Evolutionary conservation across 148 eudicot genomes (phyloP).

Genomic region (Vaccinium corymbosum): DNA sequence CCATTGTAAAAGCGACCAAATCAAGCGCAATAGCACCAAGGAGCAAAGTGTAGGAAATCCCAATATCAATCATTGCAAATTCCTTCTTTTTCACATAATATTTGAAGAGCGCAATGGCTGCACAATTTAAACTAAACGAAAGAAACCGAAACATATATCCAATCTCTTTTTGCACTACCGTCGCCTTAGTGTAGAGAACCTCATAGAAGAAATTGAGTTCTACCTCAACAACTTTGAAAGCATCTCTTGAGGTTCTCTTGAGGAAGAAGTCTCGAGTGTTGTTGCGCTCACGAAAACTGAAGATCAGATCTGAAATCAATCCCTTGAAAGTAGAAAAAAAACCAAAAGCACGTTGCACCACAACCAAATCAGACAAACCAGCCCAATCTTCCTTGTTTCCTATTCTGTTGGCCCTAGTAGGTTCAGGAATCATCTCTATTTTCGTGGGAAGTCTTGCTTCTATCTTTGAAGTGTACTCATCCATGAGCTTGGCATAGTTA

Average conservation of each 20-base stretch:
- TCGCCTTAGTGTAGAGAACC: conserved; percentile 42
- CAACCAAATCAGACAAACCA: conserved; percentile 18
- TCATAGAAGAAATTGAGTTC: conserved; percentile 23
- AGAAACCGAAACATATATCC: conserved; percentile 28
- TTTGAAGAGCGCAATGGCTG: conserved; percentile 23
- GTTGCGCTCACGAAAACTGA: conserved; percentile 33
- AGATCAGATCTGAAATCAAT: conserved; percentile 43
- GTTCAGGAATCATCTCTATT: conserved; percentile 18
- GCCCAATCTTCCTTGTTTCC: conserved; percentile 15
- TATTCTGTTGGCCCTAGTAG: conserved; percentile 6
- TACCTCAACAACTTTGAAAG: not conserved
- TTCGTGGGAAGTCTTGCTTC: conserved; percentile 24
- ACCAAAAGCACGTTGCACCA: conserved; percentile 31
- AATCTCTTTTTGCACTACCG: conserved; percentile 19
- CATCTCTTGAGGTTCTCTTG: conserved; percentile 29
- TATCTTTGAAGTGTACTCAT: not conserved
- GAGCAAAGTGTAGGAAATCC: conserved; percentile 29
- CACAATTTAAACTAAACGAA: conserved; percentile 17
- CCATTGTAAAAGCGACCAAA: conserved; percentile 29
- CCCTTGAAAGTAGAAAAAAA: conserved; percentile 46
- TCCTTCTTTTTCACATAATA: conserved; percentile 4
- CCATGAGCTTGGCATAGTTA: too few species aligned
- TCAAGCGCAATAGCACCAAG: conserved; percentile 40
- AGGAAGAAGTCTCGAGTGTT: conserved; percentile 29
- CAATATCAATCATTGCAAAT: conserved; percentile 17